Percentiles rank a stretch among this genome's conserved stretches.
These are phyloP conservation scores for Rhizoclosmatium sp. DNA, from an alignment of 192 early-diverging fungal genomes.

Conservation along the genomic window DNA sequence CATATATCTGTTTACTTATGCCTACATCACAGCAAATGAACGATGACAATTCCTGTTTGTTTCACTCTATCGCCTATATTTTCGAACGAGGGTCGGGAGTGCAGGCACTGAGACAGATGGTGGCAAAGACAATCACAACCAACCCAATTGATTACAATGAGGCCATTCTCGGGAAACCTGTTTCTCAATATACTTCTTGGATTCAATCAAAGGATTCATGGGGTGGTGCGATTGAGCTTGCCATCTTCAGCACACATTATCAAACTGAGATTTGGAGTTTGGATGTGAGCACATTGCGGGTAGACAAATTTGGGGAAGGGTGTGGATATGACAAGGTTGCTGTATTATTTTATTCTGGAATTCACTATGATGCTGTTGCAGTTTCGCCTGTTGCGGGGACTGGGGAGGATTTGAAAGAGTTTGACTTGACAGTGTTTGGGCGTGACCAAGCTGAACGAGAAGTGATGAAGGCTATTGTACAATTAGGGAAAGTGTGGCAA, in stretches of 20 bases:
- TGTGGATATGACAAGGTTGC: conserved; percentile 2
- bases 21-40: conserved; percentile 55
- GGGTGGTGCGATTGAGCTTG: conserved; percentile 87
- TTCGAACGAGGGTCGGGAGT: neutral
- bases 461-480: conserved; percentile 45
- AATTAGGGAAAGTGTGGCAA: conserved; percentile 54
- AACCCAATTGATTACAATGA: conserved; percentile 67
- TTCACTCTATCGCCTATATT: conserved; percentile 62
- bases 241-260: conserved; percentile 77
- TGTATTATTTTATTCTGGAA: conserved; percentile 53
- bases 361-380: conserved; percentile 83
- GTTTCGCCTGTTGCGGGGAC: conserved; percentile 57
- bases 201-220: conserved; percentile 70
- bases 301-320: conserved; percentile 77
- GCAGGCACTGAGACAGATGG: neutral
- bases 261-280: conserved; percentile 72
- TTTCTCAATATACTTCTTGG: conserved; percentile 71
- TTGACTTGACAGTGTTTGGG: conserved; percentile 76
- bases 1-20: neutral
- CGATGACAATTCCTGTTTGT: conserved; percentile 76
- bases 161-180: conserved; percentile 65
- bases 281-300: conserved; percentile 72
- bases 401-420: conserved; percentile 55
- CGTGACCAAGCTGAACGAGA: conserved; percentile 29
- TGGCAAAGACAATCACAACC: conserved; percentile 43